These are phyloP conservation scores for Trichomonas vaginalis DNA, from an alignment of 208 protist species.

Conservation along the genomic window DNA sequence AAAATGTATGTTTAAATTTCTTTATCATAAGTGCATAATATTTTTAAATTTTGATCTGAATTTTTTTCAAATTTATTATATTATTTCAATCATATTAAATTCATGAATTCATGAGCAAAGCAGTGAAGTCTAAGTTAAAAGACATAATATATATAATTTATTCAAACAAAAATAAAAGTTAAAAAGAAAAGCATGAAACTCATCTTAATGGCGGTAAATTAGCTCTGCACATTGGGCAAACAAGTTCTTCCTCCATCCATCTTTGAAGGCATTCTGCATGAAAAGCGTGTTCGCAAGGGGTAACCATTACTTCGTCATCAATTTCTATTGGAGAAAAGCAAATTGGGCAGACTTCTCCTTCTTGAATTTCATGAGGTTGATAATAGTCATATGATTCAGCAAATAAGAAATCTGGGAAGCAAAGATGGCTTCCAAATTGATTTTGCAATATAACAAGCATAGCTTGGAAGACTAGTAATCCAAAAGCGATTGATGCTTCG, in stretches of 20 bases:
- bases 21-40: too few species aligned
- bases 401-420: background rate
- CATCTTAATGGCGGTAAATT: background rate
- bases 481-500: background rate
- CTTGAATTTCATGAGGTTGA: background rate
- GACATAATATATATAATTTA: background rate
- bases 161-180: background rate
- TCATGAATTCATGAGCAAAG: too few species aligned
- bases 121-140: too few species aligned
- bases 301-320: background rate
- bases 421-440: background rate
- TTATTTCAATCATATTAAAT: too few species aligned
- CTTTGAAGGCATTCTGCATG: background rate
- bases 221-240: constrained; percentile 2
- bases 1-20: too few species aligned
- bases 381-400: background rate
- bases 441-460: background rate
- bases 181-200: background rate
- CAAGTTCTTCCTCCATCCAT: background rate
- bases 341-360: background rate
- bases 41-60: too few species aligned
- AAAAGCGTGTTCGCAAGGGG: background rate
- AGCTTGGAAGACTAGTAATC: background rate
- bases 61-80: too few species aligned
- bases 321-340: background rate